phyloP scores from a whole-genome alignment of 345 rosid genomes.

The Citrus hindsii region DNA sequence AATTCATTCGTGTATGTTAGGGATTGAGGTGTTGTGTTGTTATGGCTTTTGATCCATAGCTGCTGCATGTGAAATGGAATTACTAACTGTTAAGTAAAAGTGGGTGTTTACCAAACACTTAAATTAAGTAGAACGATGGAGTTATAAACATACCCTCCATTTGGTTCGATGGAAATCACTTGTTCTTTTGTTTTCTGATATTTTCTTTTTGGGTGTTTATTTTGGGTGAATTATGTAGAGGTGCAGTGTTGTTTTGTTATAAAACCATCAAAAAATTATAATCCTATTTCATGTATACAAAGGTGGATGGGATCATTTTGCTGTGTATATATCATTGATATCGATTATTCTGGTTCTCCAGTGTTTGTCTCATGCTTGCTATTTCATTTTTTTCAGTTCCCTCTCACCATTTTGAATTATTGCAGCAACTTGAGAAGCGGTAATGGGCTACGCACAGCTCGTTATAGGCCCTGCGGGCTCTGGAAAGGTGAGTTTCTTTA shows the following conservation, averaged over 20 bases:
- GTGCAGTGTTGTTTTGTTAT: neutral
- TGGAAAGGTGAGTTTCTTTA: conserved; percentile 28
- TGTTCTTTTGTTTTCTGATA: neutral
- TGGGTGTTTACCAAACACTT: neutral
- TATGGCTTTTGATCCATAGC: neutral
- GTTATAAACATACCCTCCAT: neutral
- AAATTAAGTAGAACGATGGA: neutral
- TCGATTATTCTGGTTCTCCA: neutral
- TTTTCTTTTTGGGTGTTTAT: neutral
- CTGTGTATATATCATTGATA: neutral
- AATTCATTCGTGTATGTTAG: too few relatives aligned
- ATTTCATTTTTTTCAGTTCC: neutral
- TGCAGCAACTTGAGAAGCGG: neutral
- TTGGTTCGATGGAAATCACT: neutral
- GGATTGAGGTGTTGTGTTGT: too few relatives aligned
- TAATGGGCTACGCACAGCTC: conserved; percentile 44
- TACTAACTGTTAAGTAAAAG: neutral
- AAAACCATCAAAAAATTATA: neutral
- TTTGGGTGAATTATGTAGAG: neutral
- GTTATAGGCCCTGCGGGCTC: conserved; percentile 48
- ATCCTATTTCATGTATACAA: neutral
- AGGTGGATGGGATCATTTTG: neutral
- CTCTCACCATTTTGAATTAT: neutral
- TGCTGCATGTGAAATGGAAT: neutral
- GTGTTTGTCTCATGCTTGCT: neutral